phyloP scores from a whole-genome alignment of 2,329 filamentous ascomycete genomes.

The Septoria linicola region DNA sequence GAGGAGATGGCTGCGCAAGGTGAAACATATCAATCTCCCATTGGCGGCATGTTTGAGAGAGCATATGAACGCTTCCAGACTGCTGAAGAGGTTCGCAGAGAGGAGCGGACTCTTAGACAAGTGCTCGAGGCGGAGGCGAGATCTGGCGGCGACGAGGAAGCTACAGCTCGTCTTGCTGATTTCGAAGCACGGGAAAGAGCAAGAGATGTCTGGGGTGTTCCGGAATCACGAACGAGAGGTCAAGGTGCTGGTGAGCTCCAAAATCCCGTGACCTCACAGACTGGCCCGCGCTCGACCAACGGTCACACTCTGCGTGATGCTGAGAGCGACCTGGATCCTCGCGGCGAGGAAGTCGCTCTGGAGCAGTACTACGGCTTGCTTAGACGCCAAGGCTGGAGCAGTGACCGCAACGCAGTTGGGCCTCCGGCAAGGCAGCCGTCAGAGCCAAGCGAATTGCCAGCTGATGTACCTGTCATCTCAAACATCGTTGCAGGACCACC shows the following conservation, averaged over 20 bases:
- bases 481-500: slow-evolving; percentile 18
- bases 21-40: slow-evolving; percentile 51
- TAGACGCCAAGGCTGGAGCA: slow-evolving; percentile 30
- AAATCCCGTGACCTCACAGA: background rate
- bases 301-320: background rate
- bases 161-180: slow-evolving; percentile 25
- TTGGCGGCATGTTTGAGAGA: slow-evolving; percentile 49
- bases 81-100: slow-evolving; percentile 42
- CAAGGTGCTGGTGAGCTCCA: too few relatives aligned
- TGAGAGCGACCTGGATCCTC: background rate
- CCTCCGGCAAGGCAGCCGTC: too few relatives aligned
- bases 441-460: slow-evolving; percentile 1
- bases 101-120: slow-evolving; percentile 37
- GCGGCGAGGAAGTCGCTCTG: slow-evolving; percentile 20
- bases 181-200: slow-evolving; percentile 21
- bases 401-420: slow-evolving; percentile 7
- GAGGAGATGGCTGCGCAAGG: slow-evolving; percentile 48
- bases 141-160: slow-evolving; percentile 28
- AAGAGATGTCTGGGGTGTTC: slow-evolving; percentile 37
- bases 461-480: background rate
- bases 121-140: slow-evolving; percentile 35
- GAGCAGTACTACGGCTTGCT: slow-evolving; percentile 36
- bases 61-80: slow-evolving; percentile 46
- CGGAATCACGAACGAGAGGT: slow-evolving; percentile 5
- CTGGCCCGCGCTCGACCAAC: background rate